Evolutionary conservation across 202 grass and related monocot species (phyloP).

Genomic region (Tripidium arundinaceum): DNA sequence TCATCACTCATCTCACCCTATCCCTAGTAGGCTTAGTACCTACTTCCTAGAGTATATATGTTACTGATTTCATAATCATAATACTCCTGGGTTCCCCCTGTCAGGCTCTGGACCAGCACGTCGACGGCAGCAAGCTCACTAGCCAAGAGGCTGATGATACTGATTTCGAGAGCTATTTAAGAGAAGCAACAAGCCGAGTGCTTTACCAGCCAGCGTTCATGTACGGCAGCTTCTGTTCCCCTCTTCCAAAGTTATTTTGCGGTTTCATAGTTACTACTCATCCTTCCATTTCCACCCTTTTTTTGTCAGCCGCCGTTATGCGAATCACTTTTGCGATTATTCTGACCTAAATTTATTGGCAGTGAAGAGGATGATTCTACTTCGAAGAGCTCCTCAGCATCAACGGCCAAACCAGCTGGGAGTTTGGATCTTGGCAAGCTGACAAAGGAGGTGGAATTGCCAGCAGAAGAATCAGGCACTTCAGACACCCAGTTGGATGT

Average conservation of each 20-base stretch:
- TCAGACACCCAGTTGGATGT: constrained; percentile 15
- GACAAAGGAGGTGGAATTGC: constrained; percentile 14
- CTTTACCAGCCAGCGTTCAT: constrained; percentile 40
- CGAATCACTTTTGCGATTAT: background rate
- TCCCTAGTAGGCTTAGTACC: no score
- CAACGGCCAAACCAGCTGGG: background rate
- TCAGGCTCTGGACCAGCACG: constrained; percentile 52
- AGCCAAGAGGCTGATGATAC: constrained; percentile 1
- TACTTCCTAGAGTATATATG: no score
- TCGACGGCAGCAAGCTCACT: constrained; percentile 6
- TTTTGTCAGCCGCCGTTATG: no score
- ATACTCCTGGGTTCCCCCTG: constrained; percentile 10
- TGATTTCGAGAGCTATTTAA: constrained; percentile 51
- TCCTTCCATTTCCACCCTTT: background rate
- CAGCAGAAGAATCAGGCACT: constrained; percentile 27
- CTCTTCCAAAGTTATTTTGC: background rate
- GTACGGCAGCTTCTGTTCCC: background rate
- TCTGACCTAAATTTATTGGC: constrained; percentile 8
- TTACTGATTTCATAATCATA: no score
- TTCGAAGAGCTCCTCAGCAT: background rate
- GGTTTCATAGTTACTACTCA: background rate
- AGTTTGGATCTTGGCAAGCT: background rate
- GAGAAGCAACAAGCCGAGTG: constrained; percentile 39
- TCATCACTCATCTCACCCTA: no score
- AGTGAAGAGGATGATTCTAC: constrained; percentile 17